phyloP scores from a whole-genome alignment of 2,329 filamentous ascomycete genomes.

The Dactylonectria macrodidyma region DNA sequence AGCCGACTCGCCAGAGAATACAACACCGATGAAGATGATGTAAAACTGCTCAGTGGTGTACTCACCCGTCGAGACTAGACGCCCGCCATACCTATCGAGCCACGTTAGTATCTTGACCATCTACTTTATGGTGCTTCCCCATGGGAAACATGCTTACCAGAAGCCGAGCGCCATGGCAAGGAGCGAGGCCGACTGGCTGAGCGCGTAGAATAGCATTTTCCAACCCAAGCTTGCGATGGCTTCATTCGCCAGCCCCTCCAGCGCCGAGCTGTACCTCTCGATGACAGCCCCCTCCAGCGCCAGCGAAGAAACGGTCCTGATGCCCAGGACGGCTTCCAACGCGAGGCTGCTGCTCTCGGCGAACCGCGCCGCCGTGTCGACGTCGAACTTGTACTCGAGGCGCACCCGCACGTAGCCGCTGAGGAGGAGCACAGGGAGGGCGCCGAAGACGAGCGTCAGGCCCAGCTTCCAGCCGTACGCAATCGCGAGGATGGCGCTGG shows the following conservation, averaged over 20 bases:
- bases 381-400: conserved; percentile 63
- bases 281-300: conserved; percentile 62
- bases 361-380: conserved; percentile 60
- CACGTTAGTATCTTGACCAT: conserved; percentile 8
- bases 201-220: conserved; percentile 59
- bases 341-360: conserved; percentile 64
- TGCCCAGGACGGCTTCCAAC: conserved; percentile 64
- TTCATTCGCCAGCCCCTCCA: conserved; percentile 50
- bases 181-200: conserved; percentile 58
- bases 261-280: conserved; percentile 50
- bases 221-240: conserved; percentile 51
- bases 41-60: conserved; percentile 65
- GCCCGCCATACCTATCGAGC: conserved; percentile 54
- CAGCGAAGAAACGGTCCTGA: conserved; percentile 64
- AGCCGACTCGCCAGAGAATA: conserved; percentile 62
- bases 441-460: conserved; percentile 62
- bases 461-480: conserved; percentile 66
- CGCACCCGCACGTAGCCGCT: conserved; percentile 65
- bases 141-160: conserved; percentile 48
- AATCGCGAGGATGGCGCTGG: conserved; percentile 62
- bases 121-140: not conserved
- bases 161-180: conserved; percentile 58
- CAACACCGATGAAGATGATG: conserved; percentile 64
- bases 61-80: conserved; percentile 60
- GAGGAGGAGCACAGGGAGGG: conserved; percentile 61